Percentiles rank a stretch among this genome's conserved stretches.
Evolutionary conservation across 2,329 filamentous ascomycete genomes (phyloP).

Genomic region (Biscogniauxia mediterranea): DNA sequence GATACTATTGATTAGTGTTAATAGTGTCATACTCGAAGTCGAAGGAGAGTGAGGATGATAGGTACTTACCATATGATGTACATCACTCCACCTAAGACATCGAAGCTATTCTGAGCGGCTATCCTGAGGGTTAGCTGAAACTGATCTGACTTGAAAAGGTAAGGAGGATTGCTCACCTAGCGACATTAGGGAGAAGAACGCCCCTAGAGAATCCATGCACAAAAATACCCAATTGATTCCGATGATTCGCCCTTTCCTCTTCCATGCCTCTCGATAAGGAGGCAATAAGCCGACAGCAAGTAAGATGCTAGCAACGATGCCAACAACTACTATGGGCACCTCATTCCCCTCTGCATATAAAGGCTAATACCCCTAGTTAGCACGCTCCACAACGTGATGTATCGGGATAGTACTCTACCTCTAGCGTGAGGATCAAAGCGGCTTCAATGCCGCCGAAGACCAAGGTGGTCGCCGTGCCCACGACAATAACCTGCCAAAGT

Average conservation of each 20-base stretch:
- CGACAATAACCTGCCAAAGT: constrained; percentile 42
- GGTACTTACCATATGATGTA: constrained; percentile 57
- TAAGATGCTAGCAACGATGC: constrained; percentile 56
- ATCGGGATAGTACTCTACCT: constrained; percentile 38
- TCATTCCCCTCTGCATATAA: constrained; percentile 52
- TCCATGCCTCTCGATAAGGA: constrained; percentile 62
- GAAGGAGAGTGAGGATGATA: background rate
- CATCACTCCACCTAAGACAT: constrained; percentile 57
- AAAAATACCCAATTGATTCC: constrained; percentile 61
- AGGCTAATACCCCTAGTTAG: constrained; percentile 36
- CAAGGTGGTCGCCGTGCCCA: constrained; percentile 39
- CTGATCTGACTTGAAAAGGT: background rate
- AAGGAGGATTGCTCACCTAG: constrained; percentile 42
- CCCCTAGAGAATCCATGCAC: constrained; percentile 57
- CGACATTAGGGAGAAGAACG: constrained; percentile 63
- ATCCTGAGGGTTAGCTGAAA: background rate
- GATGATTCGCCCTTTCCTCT: constrained; percentile 58
- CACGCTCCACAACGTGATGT: background rate
- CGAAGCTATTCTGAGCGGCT: constrained; percentile 61
- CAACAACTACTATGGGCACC: constrained; percentile 55
- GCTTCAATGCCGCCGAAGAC: constrained; percentile 54
- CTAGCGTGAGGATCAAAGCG: constrained; percentile 55
- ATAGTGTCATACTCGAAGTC: background rate
- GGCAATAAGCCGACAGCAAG: constrained; percentile 56
- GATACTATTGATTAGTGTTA: constrained; percentile 39